Evolutionary conservation across 192 early-diverging fungal species (phyloP).

Genomic region (Umbelopsis sp.): DNA sequence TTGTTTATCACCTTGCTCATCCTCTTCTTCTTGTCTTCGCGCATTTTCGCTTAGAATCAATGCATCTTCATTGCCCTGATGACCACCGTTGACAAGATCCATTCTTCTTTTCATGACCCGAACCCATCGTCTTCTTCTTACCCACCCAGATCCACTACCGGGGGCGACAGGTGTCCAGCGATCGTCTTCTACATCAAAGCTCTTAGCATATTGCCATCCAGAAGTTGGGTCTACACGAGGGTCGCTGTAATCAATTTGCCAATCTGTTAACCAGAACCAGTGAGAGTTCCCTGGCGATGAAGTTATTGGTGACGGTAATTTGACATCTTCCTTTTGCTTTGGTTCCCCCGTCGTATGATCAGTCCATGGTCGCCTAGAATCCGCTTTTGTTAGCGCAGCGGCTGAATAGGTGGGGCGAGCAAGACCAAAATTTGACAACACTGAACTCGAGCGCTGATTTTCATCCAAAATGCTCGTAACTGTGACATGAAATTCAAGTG

Average conservation of each 20-base stretch:
- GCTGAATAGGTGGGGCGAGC: conserved; percentile 56
- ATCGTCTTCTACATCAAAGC: conserved; percentile 55
- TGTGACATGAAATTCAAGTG: conserved; percentile 55
- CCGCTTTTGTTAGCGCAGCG: conserved; percentile 47
- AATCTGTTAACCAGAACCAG: conserved; percentile 87
- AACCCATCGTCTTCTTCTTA: conserved; percentile 75
- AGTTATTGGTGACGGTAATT: conserved; percentile 42
- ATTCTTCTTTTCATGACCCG: conserved; percentile 73
- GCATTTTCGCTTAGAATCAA: not conserved
- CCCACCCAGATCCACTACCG: conserved; percentile 56
- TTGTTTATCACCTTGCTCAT: conserved; percentile 14
- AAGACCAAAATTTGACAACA: conserved; percentile 49
- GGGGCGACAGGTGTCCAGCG: conserved; percentile 56
- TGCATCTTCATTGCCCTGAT: conserved; percentile 18
- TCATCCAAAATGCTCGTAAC: conserved; percentile 66
- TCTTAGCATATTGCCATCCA: conserved; percentile 76
- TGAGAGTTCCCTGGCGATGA: conserved; percentile 31
- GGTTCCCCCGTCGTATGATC: conserved; percentile 53
- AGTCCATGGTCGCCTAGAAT: conserved; percentile 67
- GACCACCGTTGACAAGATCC: conserved; percentile 39
- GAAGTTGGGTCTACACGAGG: conserved; percentile 59
- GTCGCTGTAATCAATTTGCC: conserved; percentile 68
- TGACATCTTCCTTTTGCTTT: conserved; percentile 52
- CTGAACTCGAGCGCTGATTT: conserved; percentile 63
- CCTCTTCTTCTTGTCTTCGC: conserved; percentile 24